phyloP scores from a whole-genome alignment of 2,329 filamentous ascomycete genomes.

The Colletotrichum musae region DNA sequence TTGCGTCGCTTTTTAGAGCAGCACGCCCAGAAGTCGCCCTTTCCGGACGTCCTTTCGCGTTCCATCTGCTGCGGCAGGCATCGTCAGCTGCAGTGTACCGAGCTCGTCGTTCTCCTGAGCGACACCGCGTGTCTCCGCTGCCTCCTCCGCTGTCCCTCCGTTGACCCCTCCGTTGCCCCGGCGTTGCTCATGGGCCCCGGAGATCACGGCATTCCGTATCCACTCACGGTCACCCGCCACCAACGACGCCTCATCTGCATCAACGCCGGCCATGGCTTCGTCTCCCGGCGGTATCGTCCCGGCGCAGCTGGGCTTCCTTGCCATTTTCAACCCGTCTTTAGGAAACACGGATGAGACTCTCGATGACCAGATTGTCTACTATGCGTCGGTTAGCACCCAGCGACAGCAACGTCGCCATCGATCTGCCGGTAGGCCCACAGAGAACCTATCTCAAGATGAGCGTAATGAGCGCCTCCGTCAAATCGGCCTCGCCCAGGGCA shows the following conservation, averaged over 20 bases:
- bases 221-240: conserved; percentile 13
- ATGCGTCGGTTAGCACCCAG: conserved; percentile 74
- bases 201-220: conserved; percentile 9
- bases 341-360: conserved; percentile 72
- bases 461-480: conserved; percentile 90
- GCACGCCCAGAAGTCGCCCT: not conserved
- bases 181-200: conserved; percentile 10
- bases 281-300: conserved; percentile 67
- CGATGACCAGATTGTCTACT: conserved; percentile 92
- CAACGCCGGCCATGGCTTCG: conserved; percentile 32
- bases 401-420: conserved; percentile 57
- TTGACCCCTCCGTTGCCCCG: not conserved
- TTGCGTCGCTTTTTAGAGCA: conserved; percentile 27
- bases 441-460: conserved; percentile 71
- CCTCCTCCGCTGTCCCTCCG: not conserved
- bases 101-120: no score
- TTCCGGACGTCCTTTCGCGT: not conserved
- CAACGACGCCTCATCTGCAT: not conserved
- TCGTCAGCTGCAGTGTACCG: not conserved
- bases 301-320: conserved; percentile 89
- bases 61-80: not conserved
- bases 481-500: conserved; percentile 95
- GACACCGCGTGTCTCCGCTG: not conserved
- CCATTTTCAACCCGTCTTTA: conserved; percentile 94
- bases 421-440: conserved; percentile 58